Percentiles rank a stretch among this genome's conserved stretches.
Conservation (phyloP, 345 rosid genomes). For the Trapa incisa region DNA sequence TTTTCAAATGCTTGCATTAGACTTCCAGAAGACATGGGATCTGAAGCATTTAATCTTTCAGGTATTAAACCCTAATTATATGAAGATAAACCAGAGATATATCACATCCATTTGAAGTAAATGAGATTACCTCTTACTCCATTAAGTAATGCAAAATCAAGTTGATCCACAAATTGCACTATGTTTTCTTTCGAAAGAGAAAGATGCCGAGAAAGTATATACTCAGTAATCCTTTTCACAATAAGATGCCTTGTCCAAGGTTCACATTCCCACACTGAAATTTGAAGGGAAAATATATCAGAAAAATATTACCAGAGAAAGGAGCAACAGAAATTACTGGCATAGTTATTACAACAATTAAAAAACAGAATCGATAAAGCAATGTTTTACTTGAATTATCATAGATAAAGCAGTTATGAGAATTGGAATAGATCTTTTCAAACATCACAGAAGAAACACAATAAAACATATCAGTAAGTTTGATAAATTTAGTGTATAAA, state of each 20-base stretch:
- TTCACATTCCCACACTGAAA: conserved; percentile 69
- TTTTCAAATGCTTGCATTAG: conserved; percentile 58
- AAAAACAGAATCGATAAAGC: background rate
- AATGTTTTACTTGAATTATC: background rate
- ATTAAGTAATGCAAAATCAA: conserved; percentile 65
- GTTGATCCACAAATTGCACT: conserved; percentile 68
- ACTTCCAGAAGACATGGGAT: conserved; percentile 46
- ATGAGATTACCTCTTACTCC: conserved; percentile 51
- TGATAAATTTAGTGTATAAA: background rate
- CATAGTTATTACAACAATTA: conserved; percentile 8
- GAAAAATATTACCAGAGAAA: background rate
- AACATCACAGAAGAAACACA: background rate
- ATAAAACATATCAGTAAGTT: background rate
- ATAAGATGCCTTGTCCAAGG: conserved; percentile 69
- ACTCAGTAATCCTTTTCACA: conserved; percentile 56
- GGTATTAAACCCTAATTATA: background rate
- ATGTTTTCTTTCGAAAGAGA: conserved; percentile 39
- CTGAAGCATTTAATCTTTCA: conserved; percentile 24
- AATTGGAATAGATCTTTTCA: background rate
- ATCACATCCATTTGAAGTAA: background rate
- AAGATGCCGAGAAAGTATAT: conserved; percentile 53
- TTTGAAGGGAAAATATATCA: conserved; percentile 9
- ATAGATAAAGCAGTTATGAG: too few species aligned
- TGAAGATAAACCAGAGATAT: background rate
- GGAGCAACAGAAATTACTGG: background rate